phyloP scores from a whole-genome alignment of 176 grass and related monocot genomes.

The Cocos nucifera region DNA sequence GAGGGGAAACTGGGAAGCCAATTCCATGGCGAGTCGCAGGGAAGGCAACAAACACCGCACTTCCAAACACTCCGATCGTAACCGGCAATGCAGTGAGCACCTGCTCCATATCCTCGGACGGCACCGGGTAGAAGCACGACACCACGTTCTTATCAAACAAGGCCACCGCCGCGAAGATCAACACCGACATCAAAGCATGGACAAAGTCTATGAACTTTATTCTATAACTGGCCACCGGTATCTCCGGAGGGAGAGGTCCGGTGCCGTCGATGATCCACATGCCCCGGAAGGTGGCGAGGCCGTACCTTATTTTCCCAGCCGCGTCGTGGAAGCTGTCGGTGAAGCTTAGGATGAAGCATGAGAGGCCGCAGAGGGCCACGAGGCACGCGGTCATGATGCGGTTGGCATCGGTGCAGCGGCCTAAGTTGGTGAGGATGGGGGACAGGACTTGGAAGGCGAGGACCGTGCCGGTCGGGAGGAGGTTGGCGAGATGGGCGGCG shows the following conservation, averaged over 20 bases:
- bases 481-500: constrained; percentile 29
- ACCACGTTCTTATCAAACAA: constrained; percentile 30
- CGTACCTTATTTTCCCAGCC: constrained; percentile 23
- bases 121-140: constrained; percentile 29
- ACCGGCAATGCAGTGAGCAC: constrained; percentile 27
- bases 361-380: constrained; percentile 25
- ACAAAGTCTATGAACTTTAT: constrained; percentile 39
- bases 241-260: constrained; percentile 6
- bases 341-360: constrained; percentile 40
- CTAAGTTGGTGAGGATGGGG: constrained; percentile 26
- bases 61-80: constrained; percentile 20
- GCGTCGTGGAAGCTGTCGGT: constrained; percentile 36
- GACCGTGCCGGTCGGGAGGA: constrained; percentile 35
- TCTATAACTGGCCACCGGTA: background rate
- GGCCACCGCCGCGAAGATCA: constrained; percentile 36
- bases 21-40: constrained; percentile 38
- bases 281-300: constrained; percentile 20
- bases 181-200: constrained; percentile 26
- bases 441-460: constrained; percentile 35
- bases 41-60: constrained; percentile 24
- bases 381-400: constrained; percentile 31
- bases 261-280: constrained; percentile 39
- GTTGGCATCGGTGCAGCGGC: constrained; percentile 13
- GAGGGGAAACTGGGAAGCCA: constrained; percentile 18
- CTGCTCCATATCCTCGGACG: constrained; percentile 26